These are phyloP conservation scores for Annulohypoxylon maeteangense DNA, from an alignment of 495 filamentous ascomycete species.

Conservation along the genomic window DNA sequence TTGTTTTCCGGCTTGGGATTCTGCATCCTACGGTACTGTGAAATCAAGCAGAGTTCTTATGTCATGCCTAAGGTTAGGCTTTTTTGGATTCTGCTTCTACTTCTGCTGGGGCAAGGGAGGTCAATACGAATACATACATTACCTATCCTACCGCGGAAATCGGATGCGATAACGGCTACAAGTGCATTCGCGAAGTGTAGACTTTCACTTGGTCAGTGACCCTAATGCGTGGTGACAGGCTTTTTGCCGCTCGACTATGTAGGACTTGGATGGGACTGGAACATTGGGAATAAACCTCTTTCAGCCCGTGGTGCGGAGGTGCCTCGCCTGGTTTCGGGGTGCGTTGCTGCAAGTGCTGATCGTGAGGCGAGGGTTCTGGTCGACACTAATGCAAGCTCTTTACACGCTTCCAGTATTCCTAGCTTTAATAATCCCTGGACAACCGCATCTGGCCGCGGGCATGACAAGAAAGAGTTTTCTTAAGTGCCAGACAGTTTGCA, in stretches of 20 bases:
- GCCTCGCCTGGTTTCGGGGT: constrained; percentile 28
- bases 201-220: constrained; percentile 12
- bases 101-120: constrained; percentile 16
- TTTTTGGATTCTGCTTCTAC: neutral
- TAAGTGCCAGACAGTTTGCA: constrained; percentile 3
- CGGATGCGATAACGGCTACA: constrained; percentile 7
- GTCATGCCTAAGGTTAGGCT: constrained; percentile 31
- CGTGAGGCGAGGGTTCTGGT: constrained; percentile 36
- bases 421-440: constrained; percentile 24
- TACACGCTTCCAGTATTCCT: constrained; percentile 22
- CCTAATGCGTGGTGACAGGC: constrained; percentile 16
- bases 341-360: constrained; percentile 34
- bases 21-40: neutral
- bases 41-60: constrained; percentile 14
- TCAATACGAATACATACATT: constrained; percentile 19
- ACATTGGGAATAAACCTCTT: constrained; percentile 13
- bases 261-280: constrained; percentile 12
- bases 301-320: constrained; percentile 40
- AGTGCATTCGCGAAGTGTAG: constrained; percentile 9
- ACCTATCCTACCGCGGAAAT: constrained; percentile 10
- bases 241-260: constrained; percentile 20
- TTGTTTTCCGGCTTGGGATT: neutral
- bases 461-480: constrained; percentile 32
- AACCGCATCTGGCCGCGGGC: constrained; percentile 36
- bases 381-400: constrained; percentile 45